Base-by-base conservation (phyloP, 148 eudicot genomes). In the Arctostaphylos glauca region DNA sequence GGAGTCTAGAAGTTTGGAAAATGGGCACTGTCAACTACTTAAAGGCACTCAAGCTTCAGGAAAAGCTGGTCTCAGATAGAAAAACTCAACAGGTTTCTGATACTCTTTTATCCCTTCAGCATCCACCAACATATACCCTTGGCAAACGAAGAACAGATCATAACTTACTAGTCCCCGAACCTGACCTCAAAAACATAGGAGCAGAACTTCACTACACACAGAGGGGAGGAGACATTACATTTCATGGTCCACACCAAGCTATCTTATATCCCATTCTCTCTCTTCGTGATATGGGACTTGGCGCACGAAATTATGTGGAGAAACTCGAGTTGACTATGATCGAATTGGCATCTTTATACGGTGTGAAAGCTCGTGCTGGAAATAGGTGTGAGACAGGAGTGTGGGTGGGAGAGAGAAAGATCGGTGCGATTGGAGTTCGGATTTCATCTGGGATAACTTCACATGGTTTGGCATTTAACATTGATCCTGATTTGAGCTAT, bases 211-310 rank as follows among this genome's bases (percentile, higher is more conserved):
- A 96, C 89, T 94, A 94, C 77, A 93, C 97, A 10, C 89, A 91
- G 84, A 87, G 98, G 78, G 98, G 98, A 77, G 98, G 98, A 60
- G 97, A 96, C 73, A 86, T 93, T 81, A 94, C 98, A 7, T 96
- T 82, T 84, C 98, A 95, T 46, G 98, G 98, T 67, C 98, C 98
- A 15, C 88, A 77, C 74, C 98, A 95, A 87, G 96, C 97, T 0
- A 85, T 95, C 71, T 81, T 95, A 41, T 93, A 94, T 85, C 98
- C 98, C 7, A 92, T 94, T 54, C 54, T 94, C 70, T 92, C 94
- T 59, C 90, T 94, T 78, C 90, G 96, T 62, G 94, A 91, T 79
- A 85, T 92, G 58, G 96, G 98, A 47, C 77, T 94, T 74, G 98
- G 98, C 79, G 98, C 98, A 48, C 89, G 98, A 23, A 91, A 85